Conservation (phyloP, 2,329 filamentous ascomycete species). For the Cladosporium sp. region DNA sequence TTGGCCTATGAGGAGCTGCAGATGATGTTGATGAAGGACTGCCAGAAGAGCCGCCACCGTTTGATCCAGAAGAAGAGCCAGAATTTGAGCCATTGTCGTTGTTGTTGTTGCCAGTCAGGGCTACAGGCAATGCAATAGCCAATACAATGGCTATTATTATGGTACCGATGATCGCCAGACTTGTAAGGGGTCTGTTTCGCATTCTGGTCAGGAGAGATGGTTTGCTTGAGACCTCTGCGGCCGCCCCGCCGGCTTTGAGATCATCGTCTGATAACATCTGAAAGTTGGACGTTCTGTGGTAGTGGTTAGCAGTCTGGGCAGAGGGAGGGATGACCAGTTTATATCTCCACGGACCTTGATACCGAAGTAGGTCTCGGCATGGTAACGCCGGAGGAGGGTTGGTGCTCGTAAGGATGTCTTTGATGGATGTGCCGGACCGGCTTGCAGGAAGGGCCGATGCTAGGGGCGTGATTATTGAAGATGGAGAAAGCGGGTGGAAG, state of each 20-base stretch:
- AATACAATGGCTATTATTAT: conserved; percentile 5
- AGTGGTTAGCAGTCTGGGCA: background rate
- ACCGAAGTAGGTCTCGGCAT: background rate
- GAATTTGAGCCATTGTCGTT: background rate
- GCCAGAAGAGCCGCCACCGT: background rate
- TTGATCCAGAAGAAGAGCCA: conserved; percentile 7
- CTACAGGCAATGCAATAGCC: conserved; percentile 13
- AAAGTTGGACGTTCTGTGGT: conserved; percentile 3
- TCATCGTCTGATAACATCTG: conserved; percentile 16
- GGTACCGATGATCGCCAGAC: conserved; percentile 5
- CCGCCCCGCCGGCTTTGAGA: conserved; percentile 7
- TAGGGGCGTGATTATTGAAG: background rate
- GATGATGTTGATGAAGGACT: conserved; percentile 11
- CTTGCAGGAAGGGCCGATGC: background rate
- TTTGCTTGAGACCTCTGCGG: conserved; percentile 7
- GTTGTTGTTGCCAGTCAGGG: background rate
- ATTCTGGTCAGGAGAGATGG: conserved; percentile 6
- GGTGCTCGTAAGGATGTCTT: background rate
- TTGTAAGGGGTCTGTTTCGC: conserved; percentile 9
- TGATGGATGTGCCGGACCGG: background rate
- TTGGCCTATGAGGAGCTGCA: background rate
- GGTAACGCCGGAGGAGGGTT: background rate
- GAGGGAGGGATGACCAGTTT: background rate
- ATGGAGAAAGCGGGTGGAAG: background rate
- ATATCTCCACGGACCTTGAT: background rate